Evolutionary conservation across 2,329 filamentous ascomycete species (phyloP).

Genomic region (Aplosporella prunicola): DNA sequence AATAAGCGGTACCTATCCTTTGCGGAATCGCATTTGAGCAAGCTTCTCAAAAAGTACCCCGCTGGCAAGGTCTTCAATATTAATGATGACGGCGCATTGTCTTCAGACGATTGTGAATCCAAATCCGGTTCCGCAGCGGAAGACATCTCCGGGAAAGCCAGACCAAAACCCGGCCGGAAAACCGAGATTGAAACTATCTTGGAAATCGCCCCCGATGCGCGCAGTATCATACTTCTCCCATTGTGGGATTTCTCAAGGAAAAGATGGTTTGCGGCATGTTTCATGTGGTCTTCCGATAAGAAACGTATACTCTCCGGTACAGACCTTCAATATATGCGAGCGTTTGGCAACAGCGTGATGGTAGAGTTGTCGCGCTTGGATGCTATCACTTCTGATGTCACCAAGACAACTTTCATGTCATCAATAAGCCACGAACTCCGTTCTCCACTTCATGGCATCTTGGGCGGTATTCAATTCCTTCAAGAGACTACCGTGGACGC

Average conservation of each 20-base stretch:
- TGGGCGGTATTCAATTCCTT: slow-evolving; percentile 41
- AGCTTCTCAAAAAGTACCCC: slow-evolving; percentile 25
- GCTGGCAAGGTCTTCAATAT: slow-evolving; percentile 32
- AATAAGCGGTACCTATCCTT: slow-evolving; percentile 9
- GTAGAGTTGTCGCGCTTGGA: slow-evolving; percentile 29
- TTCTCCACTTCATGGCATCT: slow-evolving; percentile 51
- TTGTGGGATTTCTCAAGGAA: slow-evolving; percentile 31
- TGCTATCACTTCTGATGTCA: slow-evolving; percentile 30
- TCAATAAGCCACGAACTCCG: slow-evolving; percentile 54
- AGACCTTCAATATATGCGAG: slow-evolving; percentile 29
- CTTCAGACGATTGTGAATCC: neutral
- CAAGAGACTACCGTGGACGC: slow-evolving; percentile 30
- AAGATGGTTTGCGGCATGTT: slow-evolving; percentile 29
- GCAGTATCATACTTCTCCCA: slow-evolving; percentile 30
- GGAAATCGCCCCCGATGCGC: slow-evolving; percentile 20
- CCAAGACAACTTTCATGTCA: slow-evolving; percentile 50
- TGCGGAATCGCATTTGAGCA: slow-evolving; percentile 23
- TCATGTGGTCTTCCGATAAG: slow-evolving; percentile 29
- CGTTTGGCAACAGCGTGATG: slow-evolving; percentile 30
- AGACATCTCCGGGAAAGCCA: neutral
- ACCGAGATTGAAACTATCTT: neutral
- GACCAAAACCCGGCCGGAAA: neutral
- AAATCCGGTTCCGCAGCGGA: neutral
- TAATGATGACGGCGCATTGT: too few species aligned
- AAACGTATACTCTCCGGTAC: slow-evolving; percentile 29